phyloP scores from a whole-genome alignment of 2,329 filamentous ascomycete species.

The Metarhizium guizhouense region DNA sequence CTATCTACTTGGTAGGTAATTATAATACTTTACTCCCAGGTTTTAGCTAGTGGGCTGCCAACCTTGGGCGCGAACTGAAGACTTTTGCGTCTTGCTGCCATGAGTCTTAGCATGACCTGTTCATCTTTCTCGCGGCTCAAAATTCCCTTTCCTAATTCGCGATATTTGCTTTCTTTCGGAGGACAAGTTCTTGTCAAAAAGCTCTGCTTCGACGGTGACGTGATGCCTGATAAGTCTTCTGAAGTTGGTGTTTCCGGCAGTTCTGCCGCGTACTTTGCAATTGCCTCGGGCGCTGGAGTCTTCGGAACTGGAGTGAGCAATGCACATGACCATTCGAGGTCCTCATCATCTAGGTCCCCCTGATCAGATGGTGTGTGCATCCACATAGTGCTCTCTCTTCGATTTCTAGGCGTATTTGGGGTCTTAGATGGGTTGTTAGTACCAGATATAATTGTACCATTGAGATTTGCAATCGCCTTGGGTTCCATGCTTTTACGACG shows the following conservation, averaged over 20 bases:
- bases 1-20: too few species aligned
- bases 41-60: conserved; percentile 58
- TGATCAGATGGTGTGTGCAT: conserved; percentile 43
- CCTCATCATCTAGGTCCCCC: conserved; percentile 26
- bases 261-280: conserved; percentile 43
- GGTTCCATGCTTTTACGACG: conserved; percentile 79
- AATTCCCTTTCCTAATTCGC: conserved; percentile 34
- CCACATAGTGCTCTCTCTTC: conserved; percentile 47
- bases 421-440: conserved; percentile 29
- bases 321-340: conserved; percentile 32
- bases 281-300: conserved; percentile 47
- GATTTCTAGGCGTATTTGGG: conserved; percentile 39
- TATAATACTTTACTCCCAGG: conserved; percentile 31
- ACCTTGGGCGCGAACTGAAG: conserved; percentile 69
- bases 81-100: conserved; percentile 68
- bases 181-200: conserved; percentile 46
- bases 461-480: conserved; percentile 57
- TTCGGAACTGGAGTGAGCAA: conserved; percentile 48
- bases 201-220: conserved; percentile 24
- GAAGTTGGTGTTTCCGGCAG: conserved; percentile 37
- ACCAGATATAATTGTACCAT: conserved; percentile 49
- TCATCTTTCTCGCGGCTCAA: conserved; percentile 44
- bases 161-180: conserved; percentile 33
- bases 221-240: conserved; percentile 22
- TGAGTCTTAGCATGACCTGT: conserved; percentile 51